Base-by-base conservation (phyloP, 176 grass and related monocot genomes). In the Oropetium thomaeum region DNA sequence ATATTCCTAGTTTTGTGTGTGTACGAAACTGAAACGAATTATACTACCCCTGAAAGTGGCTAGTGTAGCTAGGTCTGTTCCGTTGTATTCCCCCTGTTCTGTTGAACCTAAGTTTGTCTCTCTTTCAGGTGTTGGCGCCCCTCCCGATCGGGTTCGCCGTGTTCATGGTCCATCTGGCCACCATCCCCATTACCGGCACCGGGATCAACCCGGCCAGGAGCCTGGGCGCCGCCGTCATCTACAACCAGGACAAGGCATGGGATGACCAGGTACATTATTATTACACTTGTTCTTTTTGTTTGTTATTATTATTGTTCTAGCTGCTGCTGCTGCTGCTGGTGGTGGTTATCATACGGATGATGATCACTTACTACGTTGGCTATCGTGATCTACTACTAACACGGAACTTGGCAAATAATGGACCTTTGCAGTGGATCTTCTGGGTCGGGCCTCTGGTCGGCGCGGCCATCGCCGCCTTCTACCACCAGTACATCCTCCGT, bases 151-250 rank as follows among this genome's bases (percentile, higher is more conserved):
- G 92, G 8, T 96, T 96, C 82, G 89, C 92, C 37, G 92, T 96
- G 55, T 96, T 96, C 89, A 92, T 92, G 92, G 92, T 96, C 28
- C 92, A 96, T 75, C 31, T 91, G n/a, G 92, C 92, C 16, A 96
- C 92, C 61, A 96, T 96, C 75, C 92, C 92, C 1, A 89, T 96
- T 80, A 96, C 92, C 44, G 92, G 92, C 55, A 96, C 92, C 51
- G 92, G 92, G 29, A 96, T 96, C 80, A 96, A 92, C 76, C 92
- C 92, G n/a, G 92, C 92, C 12, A 75, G 92, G 89, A 91, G 89
- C 76, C 35, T 96, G 0, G 92, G 92, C 5, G 89, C 92, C 1
- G 92, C 92, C 29, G 86, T 91, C 41, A 89, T 96, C 71, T 96
- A 25, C 69, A 90, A 88, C 88, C 57, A 88, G 8, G 20, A 67